phyloP scores from a whole-genome alignment of 371 early-diverging fungal species.

The Mortierella sp. region DNA sequence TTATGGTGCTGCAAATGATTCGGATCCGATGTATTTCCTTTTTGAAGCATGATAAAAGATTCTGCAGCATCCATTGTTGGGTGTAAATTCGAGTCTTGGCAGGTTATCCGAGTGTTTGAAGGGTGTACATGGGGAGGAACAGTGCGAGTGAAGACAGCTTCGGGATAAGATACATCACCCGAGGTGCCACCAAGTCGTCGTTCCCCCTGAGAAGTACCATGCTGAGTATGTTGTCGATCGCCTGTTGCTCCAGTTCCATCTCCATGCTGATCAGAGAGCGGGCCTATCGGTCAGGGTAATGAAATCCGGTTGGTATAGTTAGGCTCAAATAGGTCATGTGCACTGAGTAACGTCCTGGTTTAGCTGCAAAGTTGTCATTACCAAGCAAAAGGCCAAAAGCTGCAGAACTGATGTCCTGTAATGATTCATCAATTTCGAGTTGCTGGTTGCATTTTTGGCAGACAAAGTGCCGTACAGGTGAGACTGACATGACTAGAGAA shows the following conservation, averaged over 20 bases:
- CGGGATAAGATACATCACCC: conserved; percentile 18
- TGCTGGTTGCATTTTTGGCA: conserved; percentile 74
- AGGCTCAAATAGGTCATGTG: background rate
- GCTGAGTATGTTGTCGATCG: conserved; percentile 9
- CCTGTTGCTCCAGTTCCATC: conserved; percentile 13
- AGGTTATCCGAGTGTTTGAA: conserved; percentile 11
- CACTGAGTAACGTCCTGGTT: background rate
- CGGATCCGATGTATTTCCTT: conserved; percentile 28
- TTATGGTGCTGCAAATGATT: conserved; percentile 10
- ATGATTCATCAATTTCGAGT: conserved; percentile 69
- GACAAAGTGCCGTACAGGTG: conserved; percentile 35
- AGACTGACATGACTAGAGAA: conserved; percentile 25
- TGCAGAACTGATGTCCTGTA: conserved; percentile 65
- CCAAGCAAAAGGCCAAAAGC: conserved; percentile 61
- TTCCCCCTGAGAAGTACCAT: conserved; percentile 4
- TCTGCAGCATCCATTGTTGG: conserved; percentile 60
- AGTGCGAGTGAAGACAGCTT: conserved; percentile 42
- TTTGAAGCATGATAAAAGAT: conserved; percentile 68
- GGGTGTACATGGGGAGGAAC: conserved; percentile 27
- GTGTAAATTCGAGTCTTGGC: conserved; percentile 16
- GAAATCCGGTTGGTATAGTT: background rate
- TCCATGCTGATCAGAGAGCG: conserved; percentile 37
- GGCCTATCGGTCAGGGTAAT: conserved; percentile 13
- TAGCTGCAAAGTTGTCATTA: conserved; percentile 7
- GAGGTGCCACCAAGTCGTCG: conserved; percentile 19